These are phyloP conservation scores for Alternaria arborescens DNA, from an alignment of 2,329 filamentous ascomycete species.

Conservation along the genomic window DNA sequence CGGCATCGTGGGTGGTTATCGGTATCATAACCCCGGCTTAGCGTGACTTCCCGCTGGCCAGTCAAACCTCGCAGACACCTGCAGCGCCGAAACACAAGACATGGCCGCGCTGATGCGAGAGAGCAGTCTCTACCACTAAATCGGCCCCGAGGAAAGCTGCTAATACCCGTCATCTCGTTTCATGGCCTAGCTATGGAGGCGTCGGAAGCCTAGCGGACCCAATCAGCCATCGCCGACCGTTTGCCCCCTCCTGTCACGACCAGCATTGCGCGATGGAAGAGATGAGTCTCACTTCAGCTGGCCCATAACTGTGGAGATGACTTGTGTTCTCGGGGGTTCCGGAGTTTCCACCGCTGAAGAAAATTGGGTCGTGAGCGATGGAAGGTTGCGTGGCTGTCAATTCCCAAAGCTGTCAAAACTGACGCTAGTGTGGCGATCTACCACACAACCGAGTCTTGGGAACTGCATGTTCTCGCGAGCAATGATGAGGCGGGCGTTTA, in stretches of 20 bases:
- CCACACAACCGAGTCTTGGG: slow-evolving; percentile 10
- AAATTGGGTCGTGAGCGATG: not conserved
- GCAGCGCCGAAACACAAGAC: slow-evolving; percentile 23
- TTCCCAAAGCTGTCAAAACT: not conserved
- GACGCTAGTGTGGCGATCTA: slow-evolving; percentile 11
- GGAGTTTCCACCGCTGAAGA: not conserved
- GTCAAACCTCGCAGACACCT: slow-evolving; percentile 26
- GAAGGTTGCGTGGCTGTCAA: slow-evolving; percentile 7
- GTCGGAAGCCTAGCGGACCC: slow-evolving; percentile 20
- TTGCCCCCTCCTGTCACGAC: slow-evolving; percentile 31
- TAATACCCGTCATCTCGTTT: slow-evolving; percentile 44
- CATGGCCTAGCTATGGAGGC: slow-evolving; percentile 14
- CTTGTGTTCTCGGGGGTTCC: not conserved
- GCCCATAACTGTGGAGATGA: slow-evolving; percentile 1
- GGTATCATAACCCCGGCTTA: slow-evolving; percentile 33
- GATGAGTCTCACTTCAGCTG: slow-evolving; percentile 25
- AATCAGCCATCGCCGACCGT: slow-evolving; percentile 32
- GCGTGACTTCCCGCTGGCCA: slow-evolving; percentile 29
- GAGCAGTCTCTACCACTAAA: slow-evolving; percentile 34
- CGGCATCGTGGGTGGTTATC: slow-evolving; percentile 42
- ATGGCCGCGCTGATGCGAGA: slow-evolving; percentile 21
- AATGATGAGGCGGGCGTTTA: not conserved
- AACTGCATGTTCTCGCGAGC: slow-evolving; percentile 18
- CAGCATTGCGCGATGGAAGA: slow-evolving; percentile 22
- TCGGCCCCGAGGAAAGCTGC: slow-evolving; percentile 9